A percentile compares a stretch with the other conserved stretches of the same genome.
phyloP scores from a whole-genome alignment of 768 basidiomycete genomes.

The Naganishia randhawae region DNA sequence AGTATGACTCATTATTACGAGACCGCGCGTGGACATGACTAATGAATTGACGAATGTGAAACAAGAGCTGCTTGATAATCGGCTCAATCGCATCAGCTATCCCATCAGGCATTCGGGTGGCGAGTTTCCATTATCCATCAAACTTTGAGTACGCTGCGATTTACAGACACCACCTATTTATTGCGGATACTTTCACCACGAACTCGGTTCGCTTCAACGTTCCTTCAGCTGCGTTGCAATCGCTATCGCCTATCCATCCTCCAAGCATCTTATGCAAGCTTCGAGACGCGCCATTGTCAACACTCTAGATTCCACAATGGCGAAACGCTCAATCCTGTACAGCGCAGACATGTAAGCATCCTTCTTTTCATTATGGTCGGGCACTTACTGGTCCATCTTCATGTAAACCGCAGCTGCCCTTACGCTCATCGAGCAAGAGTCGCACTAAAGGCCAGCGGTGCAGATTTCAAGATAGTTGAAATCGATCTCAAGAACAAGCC shows the following conservation, averaged over 20 bases:
- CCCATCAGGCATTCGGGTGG: no score
- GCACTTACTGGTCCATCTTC: not conserved
- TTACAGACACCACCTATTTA: no score
- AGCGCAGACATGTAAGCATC: conserved; percentile 30
- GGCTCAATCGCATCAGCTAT: not conserved
- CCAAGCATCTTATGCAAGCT: conserved; percentile 2
- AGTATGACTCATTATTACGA: no score
- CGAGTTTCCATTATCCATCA: no score
- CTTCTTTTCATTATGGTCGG: not conserved
- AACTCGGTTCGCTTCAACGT: no score
- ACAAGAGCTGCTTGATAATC: not conserved
- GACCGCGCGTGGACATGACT: not conserved
- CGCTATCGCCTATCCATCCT: not conserved
- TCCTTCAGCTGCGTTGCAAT: not conserved
- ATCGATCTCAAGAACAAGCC: conserved; percentile 66
- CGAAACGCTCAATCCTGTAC: conserved; percentile 28
- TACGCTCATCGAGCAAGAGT: conserved; percentile 57
- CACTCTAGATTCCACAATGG: conserved; percentile 1
- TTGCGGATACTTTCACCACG: no score
- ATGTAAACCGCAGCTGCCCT: conserved; percentile 32
- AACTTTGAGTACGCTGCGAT: no score
- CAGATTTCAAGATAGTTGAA: conserved; percentile 57
- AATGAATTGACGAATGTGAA: not conserved
- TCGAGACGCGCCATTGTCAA: conserved; percentile 4
- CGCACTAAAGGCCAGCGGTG: conserved; percentile 61